Evolutionary conservation across 2,329 filamentous ascomycete species (phyloP).

Genomic region (Calonectria hawksworthii): DNA sequence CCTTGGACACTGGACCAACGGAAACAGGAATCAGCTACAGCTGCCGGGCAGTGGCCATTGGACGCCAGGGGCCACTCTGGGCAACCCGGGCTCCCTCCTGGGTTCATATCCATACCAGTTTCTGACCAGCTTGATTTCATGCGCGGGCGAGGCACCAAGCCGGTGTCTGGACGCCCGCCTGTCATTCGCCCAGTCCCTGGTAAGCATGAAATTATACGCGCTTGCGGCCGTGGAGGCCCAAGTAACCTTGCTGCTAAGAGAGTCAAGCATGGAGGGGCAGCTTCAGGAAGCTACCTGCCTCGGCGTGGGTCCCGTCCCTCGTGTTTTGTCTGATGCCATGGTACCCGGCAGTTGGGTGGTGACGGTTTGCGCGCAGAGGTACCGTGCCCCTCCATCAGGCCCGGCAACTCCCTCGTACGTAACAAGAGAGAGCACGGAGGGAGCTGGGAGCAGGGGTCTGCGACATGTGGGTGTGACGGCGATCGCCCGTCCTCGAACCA

Average conservation of each 20-base stretch:
- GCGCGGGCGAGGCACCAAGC: constrained; percentile 17
- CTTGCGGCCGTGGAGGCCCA: constrained; percentile 28
- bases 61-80: constrained; percentile 13
- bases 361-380: constrained; percentile 31
- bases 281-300: constrained; percentile 30
- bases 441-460: constrained; percentile 39
- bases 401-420: background rate
- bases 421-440: constrained; percentile 17
- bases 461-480: constrained; percentile 31
- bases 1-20: constrained; percentile 23
- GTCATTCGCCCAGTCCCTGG: constrained; percentile 25
- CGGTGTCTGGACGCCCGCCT: constrained; percentile 13
- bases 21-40: constrained; percentile 12
- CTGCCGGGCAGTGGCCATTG: constrained; percentile 11
- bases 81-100: constrained; percentile 23
- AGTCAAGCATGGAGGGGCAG: constrained; percentile 38
- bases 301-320: background rate
- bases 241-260: constrained; percentile 25
- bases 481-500: constrained; percentile 27
- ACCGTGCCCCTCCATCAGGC: constrained; percentile 38
- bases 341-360: constrained; percentile 29
- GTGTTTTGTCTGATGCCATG: background rate
- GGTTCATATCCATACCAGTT: constrained; percentile 6
- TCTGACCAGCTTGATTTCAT: constrained; percentile 23
- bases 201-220: constrained; percentile 47